Base-by-base conservation (phyloP, 2,329 filamentous ascomycete genomes). In the Xylogone sp. region DNA sequence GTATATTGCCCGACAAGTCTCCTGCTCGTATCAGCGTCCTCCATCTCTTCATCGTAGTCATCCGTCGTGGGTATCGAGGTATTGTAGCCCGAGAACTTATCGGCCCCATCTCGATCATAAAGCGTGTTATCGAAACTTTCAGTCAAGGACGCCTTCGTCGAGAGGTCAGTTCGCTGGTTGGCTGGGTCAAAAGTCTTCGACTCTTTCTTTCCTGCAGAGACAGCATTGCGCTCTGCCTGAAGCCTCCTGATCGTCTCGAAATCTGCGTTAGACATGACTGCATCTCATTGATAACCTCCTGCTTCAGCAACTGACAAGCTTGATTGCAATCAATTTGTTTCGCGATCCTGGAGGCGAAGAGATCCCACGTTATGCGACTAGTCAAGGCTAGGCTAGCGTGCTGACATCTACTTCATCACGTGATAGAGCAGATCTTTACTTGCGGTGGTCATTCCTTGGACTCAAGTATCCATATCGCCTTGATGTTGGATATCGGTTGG, bases 1-100 rank as follows among this genome's bases (percentile, higher is more conserved):
- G 94, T 99, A 72, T 99, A 99, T 71, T 97, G 94, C 57, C 92
- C 93, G 29, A 97, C 87, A 54, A 99, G 77, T 54, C 90, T 83
- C 63, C 87, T 83, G 61, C 88, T 84, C 61, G 76, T 84, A 68
- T 88, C 87, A 51, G 74, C 83, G 69, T 86, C 88, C 46, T 81
- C 81, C 82, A 90, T 90, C 53, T 88, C 86, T 63, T 92, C 88
- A 53, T 90, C 87, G 63, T 90, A 89, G 50, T 86, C 87, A 65
- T 87, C 88, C 62, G 82, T 83, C 51, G 85, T 83, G 39, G 92
- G 87, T 61, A 97, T 88, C 42, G 90, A 91, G n/a, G 83, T 88
- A 68, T 94, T 88, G 69, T 97, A 99, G 59, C 91, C 93, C 13
- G 88, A 82, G 73, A 84, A 97, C 69, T 88, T 95, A 71, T 96